Evolutionary conservation across 2,329 filamentous ascomycete species (phyloP), one percentile per base, ranked within the genome.

Genomic region (Colletotrichum sp.): DNA sequence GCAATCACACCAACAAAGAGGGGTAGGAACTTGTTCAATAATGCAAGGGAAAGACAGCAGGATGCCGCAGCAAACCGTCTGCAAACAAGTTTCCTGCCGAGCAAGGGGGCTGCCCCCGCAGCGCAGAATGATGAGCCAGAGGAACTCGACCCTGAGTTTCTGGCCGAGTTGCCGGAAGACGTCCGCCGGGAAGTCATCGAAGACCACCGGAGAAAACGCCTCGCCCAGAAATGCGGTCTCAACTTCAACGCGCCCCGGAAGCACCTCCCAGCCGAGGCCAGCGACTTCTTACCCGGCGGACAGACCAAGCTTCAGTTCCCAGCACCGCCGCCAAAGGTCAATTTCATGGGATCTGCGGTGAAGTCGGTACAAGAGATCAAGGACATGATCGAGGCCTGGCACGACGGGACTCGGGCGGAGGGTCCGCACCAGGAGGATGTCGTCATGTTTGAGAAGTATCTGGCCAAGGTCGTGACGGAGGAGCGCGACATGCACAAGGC

Each of bases 391-490:
- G 90, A 88, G 71, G 91, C 91, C 6, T 99, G 97, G 97, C 90
- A 95, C 78, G 82, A 86, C 4, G 92, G 93, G 76, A 98, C 96
- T 76, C 87, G 84, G 44, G 88, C 88, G 7, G 93, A 96, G 5
- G 95, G 95, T 0, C 97, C 97, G 2, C 96, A 97, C 83, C 85
- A 85, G 0, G 92, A 94, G 73, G 97, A 99, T 84, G 93, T 96
- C 0, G 89, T 89, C 55, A 92, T 96, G 49, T 88, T 99, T 76
- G 91, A 90, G 70, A 90, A 88, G 80, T 99, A 98, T 83, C 84
- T 99, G 34, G 87, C 83, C 7, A 90, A 90, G 30, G 95, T 99
- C 1, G 89, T 98, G 1, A 76, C 86, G 2, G 93, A 96, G 73
- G 97, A 99, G 84, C 88, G 90, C 74, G 93, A 98, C 82, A 89